A percentile compares a stretch with the other conserved stretches of the same genome.
phyloP scores from a whole-genome alignment of 176 grass and related monocot genomes.

The Bolboschoenus planiculmis region DNA sequence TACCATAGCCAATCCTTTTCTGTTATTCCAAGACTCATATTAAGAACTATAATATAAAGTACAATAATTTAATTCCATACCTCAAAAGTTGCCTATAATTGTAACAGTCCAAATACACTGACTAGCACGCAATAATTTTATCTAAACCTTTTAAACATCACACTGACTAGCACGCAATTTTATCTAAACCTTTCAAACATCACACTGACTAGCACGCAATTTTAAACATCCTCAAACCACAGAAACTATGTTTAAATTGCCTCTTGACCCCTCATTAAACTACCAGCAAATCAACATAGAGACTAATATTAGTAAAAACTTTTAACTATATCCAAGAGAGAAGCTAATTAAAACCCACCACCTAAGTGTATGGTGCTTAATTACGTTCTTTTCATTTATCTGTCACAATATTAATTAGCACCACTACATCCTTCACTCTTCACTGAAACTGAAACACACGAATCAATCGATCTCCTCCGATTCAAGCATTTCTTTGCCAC shows the following conservation, averaged over 20 bases:
- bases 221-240: neutral
- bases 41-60: neutral
- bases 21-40: neutral
- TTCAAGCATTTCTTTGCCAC: constrained; percentile 67
- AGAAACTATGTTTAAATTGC: neutral
- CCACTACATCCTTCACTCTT: neutral
- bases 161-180: neutral
- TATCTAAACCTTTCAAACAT: neutral
- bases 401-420: neutral
- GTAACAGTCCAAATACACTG: neutral
- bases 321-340: neutral
- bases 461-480: constrained; percentile 25
- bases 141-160: neutral
- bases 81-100: neutral
- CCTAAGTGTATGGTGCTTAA: neutral
- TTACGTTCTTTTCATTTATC: neutral
- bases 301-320: neutral
- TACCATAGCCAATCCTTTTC: neutral
- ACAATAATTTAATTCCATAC: neutral
- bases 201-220: too few relatives aligned
- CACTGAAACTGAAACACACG: neutral
- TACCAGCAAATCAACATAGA: neutral
- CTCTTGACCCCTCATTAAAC: neutral
- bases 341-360: neutral
- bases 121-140: too few relatives aligned